Base-by-base conservation (phyloP, 73 alveolate species). In the Paramecium caudatum region DNA sequence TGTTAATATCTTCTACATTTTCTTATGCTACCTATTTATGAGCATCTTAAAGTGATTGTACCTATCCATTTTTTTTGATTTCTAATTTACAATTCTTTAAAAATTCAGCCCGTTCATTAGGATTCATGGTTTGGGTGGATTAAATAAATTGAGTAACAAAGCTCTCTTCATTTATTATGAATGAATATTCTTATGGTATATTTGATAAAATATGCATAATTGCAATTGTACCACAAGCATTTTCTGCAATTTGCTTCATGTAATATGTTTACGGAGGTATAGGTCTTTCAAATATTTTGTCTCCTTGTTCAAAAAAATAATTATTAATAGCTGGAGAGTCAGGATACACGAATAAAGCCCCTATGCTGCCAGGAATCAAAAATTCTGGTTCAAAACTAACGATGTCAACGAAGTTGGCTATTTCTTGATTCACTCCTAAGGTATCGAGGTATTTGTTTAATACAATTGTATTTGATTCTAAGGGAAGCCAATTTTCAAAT, bases 221-320 rank as follows among this genome's bases (percentile, higher is more conserved):
- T 3, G 91, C 95, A 10, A 91, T 87, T 4, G 95, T 87, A 13
- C 95, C 95, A 30, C 95, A 91, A 7, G 95, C 95, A 91, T 91
- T 91, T 63, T 81, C 93, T 4, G 91, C 93, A 5, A 68, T 62
- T 88, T 91, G 61, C n/a, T 91, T 91, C 95, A 91, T 91, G 25
- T 87, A 91, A 68, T 91, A 91, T 5, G 88, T 16, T 15, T 68
- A 37, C 2, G 61, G 46, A 41, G 83, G 47, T 9, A 88, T 84
- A 10, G 21, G 16, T 61, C 36, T 82, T 21, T 46, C 91, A 8
- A 39, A 63, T 30, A 87, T 45, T 17, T 63, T 30, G 12, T 63
- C 93, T 1, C 90, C 85, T 74, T 62, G 21, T 65, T 91, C 63
- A 21, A 48, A 46, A 5, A 63, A 62, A 34, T 46, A 47, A n/a